A percentile compares a stretch with the other conserved stretches of the same genome.
phyloP scores from a whole-genome alignment of 176 grass and related monocot genomes.

The Carex littledalei region DNA sequence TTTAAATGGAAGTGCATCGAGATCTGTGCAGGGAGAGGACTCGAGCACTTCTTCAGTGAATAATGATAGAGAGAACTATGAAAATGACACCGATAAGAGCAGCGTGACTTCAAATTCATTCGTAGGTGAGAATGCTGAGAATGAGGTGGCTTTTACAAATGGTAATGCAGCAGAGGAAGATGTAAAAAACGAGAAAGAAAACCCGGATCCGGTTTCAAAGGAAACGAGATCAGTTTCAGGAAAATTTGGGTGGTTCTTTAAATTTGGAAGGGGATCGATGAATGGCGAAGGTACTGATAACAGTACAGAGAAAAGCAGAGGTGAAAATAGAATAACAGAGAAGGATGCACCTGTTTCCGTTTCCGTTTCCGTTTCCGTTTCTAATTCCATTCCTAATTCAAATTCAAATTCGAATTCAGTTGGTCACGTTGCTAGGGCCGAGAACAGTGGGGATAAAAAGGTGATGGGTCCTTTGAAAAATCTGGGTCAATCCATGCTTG shows the following conservation, averaged over 20 bases:
- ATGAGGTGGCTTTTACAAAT: conserved; percentile 31
- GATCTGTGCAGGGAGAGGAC: conserved; percentile 16
- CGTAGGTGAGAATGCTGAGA: conserved; percentile 37
- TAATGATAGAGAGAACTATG: conserved; percentile 38
- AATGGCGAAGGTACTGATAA: conserved; percentile 28
- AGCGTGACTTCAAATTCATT: conserved; percentile 67
- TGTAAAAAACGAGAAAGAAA: conserved; percentile 30
- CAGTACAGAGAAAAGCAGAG: conserved; percentile 27
- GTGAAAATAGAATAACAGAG: conserved; percentile 24
- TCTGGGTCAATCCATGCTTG: conserved; percentile 88
- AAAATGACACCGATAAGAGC: conserved; percentile 64
- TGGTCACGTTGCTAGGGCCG: conserved; percentile 29
- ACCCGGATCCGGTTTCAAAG: conserved; percentile 20
- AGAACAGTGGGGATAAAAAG: conserved; percentile 64
- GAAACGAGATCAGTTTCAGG: conserved; percentile 56
- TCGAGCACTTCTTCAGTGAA: conserved; percentile 16
- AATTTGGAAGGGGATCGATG: conserved; percentile 45
- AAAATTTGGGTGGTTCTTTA: conserved; percentile 78
- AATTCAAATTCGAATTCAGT: conserved; percentile 23
- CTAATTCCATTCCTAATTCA: conserved; percentile 9
- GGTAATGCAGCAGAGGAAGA: conserved; percentile 27
- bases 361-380: not conserved
- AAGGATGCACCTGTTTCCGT: not conserved
- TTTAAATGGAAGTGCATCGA: conserved; percentile 31
- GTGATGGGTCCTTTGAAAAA: conserved; percentile 63